Base-by-base conservation (phyloP, 495 filamentous ascomycete genomes). In the Talaromyces ruber region DNA sequence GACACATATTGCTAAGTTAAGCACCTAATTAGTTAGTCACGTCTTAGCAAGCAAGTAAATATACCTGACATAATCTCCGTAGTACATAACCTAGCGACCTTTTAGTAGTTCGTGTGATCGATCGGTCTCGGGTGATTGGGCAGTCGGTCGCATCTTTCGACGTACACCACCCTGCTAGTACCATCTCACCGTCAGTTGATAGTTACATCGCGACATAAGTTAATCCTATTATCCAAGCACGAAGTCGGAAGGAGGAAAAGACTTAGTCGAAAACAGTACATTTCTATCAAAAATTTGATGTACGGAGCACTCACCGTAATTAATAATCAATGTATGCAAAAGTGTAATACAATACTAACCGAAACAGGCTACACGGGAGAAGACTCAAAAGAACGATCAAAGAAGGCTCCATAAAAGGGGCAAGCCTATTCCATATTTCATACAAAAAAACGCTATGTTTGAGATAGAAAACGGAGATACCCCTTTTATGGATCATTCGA, bases 351-450 rank as follows among this genome's bases (percentile, higher is more conserved):
- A 21, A 47, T 18, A 47, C 43, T 47, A 47, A 47, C 51, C 51
- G 22, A 54, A 54, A 54, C 26, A 54, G 51, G 51, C 51, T 54
- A 54, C 51, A 54, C 24, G 51, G 51, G 51, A 54, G 51, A 54
- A 54, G 51, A 6, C 51, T 54, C 51, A 54, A 54, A n/a, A 54
- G 51, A 54, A 54, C 51, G 51, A 54, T 54, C 24, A 54, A 54
- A 54, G 51, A 54, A 54, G 51, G 26, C 51, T 54, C 51, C 51
- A 54, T 28, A 54, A 54, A 54, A 54, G 51, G 51, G 51, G 51
- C 21, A 22, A 26, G 11, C 26, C 26, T 26, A 28, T 28, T 24
- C 26, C 22, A 14, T 54, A 26, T 51, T 9, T 16, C 21, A 21
- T 54, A 26, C 51, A 18, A 18, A 21, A 47, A 5, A 16, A 39